These are phyloP conservation scores for Omphalea diandra DNA, from an alignment of 441 rosid genomes.

Conservation along the genomic window DNA sequence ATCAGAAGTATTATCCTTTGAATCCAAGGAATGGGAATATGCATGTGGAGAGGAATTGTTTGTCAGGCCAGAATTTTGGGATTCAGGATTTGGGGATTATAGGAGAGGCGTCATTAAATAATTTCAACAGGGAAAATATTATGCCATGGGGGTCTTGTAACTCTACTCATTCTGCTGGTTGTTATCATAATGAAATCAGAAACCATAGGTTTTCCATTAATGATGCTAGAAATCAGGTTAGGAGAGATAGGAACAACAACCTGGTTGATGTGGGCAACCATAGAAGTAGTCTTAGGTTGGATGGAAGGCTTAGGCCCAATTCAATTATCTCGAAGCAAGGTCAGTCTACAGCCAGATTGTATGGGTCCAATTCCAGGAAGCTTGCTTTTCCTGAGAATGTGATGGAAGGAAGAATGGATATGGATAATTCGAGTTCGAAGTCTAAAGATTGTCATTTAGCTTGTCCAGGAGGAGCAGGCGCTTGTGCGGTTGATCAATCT, in stretches of 20 bases:
- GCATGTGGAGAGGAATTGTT: conserved; percentile 1
- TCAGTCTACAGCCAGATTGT: not conserved
- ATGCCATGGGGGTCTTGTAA: conserved; percentile 21
- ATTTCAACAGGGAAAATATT: conserved; percentile 36
- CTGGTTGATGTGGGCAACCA: not conserved
- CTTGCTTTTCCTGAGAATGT: not conserved
- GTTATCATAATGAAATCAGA: not conserved
- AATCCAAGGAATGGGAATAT: conserved; percentile 28
- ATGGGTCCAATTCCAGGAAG: not conserved
- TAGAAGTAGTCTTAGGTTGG: conserved; percentile 19
- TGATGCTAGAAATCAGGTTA: no score
- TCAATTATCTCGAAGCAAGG: conserved; percentile 8
- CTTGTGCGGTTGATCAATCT: not conserved
- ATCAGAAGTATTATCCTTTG: no score
- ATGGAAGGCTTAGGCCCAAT: conserved; percentile 17
- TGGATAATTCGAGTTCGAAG: not conserved
- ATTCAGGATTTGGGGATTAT: conserved; percentile 10
- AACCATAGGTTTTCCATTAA: not conserved
- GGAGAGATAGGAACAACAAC: not conserved
- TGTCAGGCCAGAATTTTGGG: conserved; percentile 1
- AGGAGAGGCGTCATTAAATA: conserved; percentile 1
- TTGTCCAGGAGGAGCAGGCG: not conserved
- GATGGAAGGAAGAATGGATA: not conserved
- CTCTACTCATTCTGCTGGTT: not conserved
- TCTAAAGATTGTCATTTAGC: not conserved